Conservation (phyloP, 495 filamentous ascomycete genomes). For the Chaetomidium leptoderma region DNA sequence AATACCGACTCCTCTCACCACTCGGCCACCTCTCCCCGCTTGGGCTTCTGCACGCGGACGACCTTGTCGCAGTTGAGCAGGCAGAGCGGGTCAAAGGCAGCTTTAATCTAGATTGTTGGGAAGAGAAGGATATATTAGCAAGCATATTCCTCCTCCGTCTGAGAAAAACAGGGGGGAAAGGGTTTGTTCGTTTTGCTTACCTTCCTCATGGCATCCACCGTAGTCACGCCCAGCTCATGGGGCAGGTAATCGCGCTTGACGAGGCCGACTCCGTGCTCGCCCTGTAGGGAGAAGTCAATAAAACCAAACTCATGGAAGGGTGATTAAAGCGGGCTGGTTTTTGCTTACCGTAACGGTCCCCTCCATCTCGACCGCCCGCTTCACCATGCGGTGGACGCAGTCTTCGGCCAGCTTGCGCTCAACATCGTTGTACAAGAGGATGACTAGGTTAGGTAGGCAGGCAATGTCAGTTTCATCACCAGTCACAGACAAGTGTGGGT, state of each 20-base stretch:
- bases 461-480: conserved; percentile 18
- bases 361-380: conserved; percentile 75
- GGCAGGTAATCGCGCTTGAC: conserved; percentile 77
- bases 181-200: conserved; percentile 45
- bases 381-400: conserved; percentile 79
- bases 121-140: not conserved
- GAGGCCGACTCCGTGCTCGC: conserved; percentile 77
- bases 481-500: not conserved
- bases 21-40: conserved; percentile 46
- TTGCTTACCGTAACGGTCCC: conserved; percentile 65
- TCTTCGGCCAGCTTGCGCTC: conserved; percentile 61
- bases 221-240: conserved; percentile 65
- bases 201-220: conserved; percentile 77
- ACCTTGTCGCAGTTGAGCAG: conserved; percentile 81
- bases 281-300: conserved; percentile 31
- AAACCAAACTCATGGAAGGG: not conserved
- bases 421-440: conserved; percentile 65
- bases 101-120: conserved; percentile 48
- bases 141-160: not conserved
- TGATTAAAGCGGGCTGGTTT: not conserved
- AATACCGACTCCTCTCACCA: conserved; percentile 35
- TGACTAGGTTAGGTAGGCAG: conserved; percentile 53
- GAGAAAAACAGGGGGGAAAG: not conserved
- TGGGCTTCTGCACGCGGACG: conserved; percentile 56
- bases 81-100: conserved; percentile 71